Percentiles rank a stretch among this genome's conserved stretches.
Evolutionary conservation across 768 basidiomycete genomes (phyloP).

Genomic region (Boletus sp.): DNA sequence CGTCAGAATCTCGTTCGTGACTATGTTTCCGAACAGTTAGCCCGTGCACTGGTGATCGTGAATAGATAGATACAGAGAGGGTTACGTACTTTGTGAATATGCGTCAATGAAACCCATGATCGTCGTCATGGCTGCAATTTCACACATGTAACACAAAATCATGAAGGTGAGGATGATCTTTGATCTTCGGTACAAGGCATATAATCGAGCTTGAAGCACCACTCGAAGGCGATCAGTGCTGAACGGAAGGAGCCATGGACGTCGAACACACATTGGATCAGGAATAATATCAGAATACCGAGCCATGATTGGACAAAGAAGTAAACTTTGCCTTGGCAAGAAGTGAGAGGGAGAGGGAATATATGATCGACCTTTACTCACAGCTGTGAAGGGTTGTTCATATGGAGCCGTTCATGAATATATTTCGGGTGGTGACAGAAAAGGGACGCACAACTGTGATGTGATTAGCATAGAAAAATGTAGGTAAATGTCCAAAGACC

Average conservation of each 20-base stretch:
- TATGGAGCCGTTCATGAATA: neutral
- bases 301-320: conserved; percentile 9
- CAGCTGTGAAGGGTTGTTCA: neutral
- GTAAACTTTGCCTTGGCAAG: neutral
- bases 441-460: conserved; percentile 15
- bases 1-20: neutral
- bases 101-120: neutral
- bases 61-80: too few relatives aligned
- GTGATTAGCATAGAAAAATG: neutral
- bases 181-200: neutral
- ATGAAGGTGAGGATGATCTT: neutral
- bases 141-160: neutral
- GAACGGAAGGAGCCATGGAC: neutral
- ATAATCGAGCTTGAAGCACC: neutral
- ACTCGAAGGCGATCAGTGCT: neutral
- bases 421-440: neutral
- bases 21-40: neutral
- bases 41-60: too few relatives aligned
- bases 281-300: neutral
- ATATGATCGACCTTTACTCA: neutral
- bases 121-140: neutral
- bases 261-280: conserved; percentile 6
- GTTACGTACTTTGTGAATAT: conserved; percentile 1
- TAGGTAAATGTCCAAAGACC: neutral
- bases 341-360: neutral